Conservation (phyloP, 495 filamentous ascomycete species). For the Oleoguttula mirabilis region DNA sequence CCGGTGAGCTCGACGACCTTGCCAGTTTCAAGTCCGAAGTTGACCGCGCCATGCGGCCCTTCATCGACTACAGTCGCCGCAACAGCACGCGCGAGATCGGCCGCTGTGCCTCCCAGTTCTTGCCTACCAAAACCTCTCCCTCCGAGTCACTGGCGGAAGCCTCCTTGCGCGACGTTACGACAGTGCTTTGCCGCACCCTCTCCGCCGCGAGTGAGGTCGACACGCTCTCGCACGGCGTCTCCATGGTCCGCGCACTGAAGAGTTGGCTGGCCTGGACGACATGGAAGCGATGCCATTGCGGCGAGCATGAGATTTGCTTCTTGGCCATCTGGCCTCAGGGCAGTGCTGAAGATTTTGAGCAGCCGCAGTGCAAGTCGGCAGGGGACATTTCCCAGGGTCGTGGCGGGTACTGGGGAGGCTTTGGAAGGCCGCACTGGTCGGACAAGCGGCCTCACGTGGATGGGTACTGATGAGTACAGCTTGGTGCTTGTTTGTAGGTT, state of each 20-base stretch:
- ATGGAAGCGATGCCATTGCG: slow-evolving; percentile 51
- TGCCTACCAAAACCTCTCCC: not conserved
- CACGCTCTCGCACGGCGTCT: slow-evolving; percentile 38
- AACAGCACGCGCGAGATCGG: slow-evolving; percentile 10
- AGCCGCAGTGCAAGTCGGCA: slow-evolving; percentile 37
- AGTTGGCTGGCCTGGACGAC: slow-evolving; percentile 45
- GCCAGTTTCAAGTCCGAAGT: slow-evolving; percentile 35
- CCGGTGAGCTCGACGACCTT: slow-evolving; percentile 26
- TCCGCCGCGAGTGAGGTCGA: slow-evolving; percentile 33
- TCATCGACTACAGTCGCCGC: slow-evolving; percentile 38
- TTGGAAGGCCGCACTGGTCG: not conserved
- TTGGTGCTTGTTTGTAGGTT: too few relatives aligned
- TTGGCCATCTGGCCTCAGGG: slow-evolving; percentile 56
- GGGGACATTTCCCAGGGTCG: not conserved
- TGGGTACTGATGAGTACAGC: too few relatives aligned
- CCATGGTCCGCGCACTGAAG: slow-evolving; percentile 40
- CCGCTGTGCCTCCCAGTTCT: not conserved
- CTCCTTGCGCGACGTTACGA: slow-evolving; percentile 23
- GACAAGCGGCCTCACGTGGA: too few relatives aligned
- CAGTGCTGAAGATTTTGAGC: slow-evolving; percentile 38
- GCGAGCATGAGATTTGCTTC: slow-evolving; percentile 49
- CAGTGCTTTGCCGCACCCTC: slow-evolving; percentile 35
- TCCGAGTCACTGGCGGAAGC: not conserved
- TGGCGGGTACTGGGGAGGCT: not conserved
- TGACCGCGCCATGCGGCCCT: slow-evolving; percentile 35